A percentile compares a stretch with the other conserved stretches of the same genome.
phyloP scores from a whole-genome alignment of 306 rosid genomes.

The Myrica gale region DNA sequence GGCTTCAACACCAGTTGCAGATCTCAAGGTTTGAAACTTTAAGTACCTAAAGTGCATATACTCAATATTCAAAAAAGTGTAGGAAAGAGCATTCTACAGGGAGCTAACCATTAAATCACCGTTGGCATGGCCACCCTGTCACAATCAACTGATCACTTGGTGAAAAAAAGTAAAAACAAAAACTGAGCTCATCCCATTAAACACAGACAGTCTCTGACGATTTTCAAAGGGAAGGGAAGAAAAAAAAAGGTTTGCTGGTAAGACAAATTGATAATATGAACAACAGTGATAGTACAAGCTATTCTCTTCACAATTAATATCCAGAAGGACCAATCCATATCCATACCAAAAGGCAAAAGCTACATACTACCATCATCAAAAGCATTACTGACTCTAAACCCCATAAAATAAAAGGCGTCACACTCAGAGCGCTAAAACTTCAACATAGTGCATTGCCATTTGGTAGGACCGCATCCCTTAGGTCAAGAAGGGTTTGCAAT shows the following conservation, averaged over 20 bases:
- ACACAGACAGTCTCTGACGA: neutral
- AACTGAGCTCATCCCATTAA: neutral
- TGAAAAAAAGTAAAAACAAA: neutral
- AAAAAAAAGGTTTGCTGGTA: neutral
- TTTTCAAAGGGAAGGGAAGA: neutral
- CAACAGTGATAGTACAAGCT: neutral
- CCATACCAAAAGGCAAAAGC: conserved; percentile 4
- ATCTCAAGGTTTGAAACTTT: conserved; percentile 4
- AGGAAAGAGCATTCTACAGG: neutral
- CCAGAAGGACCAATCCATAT: neutral
- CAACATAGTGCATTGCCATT: conserved; percentile 35
- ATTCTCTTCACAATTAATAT: neutral
- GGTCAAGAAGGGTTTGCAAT: neutral
- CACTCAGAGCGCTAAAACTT: neutral
- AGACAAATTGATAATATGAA: neutral
- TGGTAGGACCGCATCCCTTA: conserved; percentile 13
- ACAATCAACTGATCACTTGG: neutral
- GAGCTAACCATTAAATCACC: neutral
- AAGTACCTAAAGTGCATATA: conserved; percentile 5
- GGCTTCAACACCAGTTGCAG: conserved; percentile 4
- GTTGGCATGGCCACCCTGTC: neutral
- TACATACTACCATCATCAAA: conserved; percentile 2
- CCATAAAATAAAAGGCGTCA: neutral
- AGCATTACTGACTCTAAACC: neutral
- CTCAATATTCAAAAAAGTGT: neutral